Conservation (phyloP, 306 rosid species). For the Trifolium pratense region DNA sequence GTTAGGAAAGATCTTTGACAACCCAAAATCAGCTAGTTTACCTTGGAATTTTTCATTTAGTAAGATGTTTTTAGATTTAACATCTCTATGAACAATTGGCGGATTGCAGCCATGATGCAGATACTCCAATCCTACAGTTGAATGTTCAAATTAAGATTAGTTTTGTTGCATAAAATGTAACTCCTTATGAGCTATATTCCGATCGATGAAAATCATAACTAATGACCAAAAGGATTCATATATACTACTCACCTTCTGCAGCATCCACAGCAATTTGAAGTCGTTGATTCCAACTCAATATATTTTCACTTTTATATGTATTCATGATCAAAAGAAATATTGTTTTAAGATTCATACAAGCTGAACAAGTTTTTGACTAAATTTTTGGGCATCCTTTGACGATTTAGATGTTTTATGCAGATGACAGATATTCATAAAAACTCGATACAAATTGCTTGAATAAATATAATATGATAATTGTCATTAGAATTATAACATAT, state of each 20-base stretch:
- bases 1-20: slow-evolving; percentile 50
- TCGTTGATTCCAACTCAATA: slow-evolving; percentile 63
- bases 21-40: slow-evolving; percentile 73
- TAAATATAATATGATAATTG: not conserved
- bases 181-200: not conserved
- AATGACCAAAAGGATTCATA: not conserved
- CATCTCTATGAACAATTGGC: slow-evolving; percentile 72
- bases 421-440: too few relatives aligned
- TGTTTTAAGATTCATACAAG: not conserved
- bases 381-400: not conserved
- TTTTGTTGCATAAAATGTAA: slow-evolving; percentile 28
- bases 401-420: too few relatives aligned
- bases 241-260: slow-evolving; percentile 54
- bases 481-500: slow-evolving; percentile 1
- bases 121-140: slow-evolving; percentile 62
- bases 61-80: slow-evolving; percentile 67
- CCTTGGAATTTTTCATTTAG: slow-evolving; percentile 49
- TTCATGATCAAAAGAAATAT: slow-evolving; percentile 19
- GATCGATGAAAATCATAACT: not conserved
- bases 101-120: slow-evolving; percentile 60
- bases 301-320: slow-evolving; percentile 48
- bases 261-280: slow-evolving; percentile 62
- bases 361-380: not conserved
- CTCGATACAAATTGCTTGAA: not conserved
- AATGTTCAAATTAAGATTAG: not conserved